phyloP scores from a whole-genome alignment of 2,329 filamentous ascomycete genomes.

The Penicillium aurantiogriseum region DNA sequence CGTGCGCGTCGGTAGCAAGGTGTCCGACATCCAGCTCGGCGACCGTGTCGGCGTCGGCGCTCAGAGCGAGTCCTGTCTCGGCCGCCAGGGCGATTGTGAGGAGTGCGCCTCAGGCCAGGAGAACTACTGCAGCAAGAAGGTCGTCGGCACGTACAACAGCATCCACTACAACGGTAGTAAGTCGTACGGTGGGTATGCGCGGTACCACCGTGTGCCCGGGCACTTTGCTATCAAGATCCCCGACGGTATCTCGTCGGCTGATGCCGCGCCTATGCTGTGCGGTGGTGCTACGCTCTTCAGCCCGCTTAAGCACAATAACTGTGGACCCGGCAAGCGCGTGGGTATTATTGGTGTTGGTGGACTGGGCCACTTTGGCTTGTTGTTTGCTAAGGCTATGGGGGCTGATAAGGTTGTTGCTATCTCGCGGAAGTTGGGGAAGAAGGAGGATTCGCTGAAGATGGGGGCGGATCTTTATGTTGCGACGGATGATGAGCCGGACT shows the following conservation, averaged over 20 bases:
- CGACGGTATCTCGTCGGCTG: constrained; percentile 47
- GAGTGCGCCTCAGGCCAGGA: constrained; percentile 50
- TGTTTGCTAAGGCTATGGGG: constrained; percentile 70
- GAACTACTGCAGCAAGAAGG: constrained; percentile 36
- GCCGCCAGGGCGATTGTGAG: constrained; percentile 48
- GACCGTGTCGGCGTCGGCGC: constrained; percentile 57
- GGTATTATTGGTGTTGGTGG: constrained; percentile 73
- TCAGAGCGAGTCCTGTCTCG: constrained; percentile 56
- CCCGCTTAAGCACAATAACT: constrained; percentile 65
- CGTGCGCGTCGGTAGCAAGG: constrained; percentile 55
- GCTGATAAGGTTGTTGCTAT: constrained; percentile 62
- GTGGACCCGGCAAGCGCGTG: constrained; percentile 69
- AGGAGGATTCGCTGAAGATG: constrained; percentile 53
- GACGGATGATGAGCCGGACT: constrained; percentile 56
- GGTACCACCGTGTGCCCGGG: constrained; percentile 54
- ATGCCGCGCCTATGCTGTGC: constrained; percentile 71
- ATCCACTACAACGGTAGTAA: constrained; percentile 53
- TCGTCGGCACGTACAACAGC: constrained; percentile 36
- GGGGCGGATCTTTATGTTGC: constrained; percentile 58
- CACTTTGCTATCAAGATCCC: constrained; percentile 64
- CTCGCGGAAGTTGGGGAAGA: constrained; percentile 53
- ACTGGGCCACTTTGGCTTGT: constrained; percentile 69
- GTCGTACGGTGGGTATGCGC: constrained; percentile 65
- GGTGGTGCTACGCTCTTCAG: constrained; percentile 73
- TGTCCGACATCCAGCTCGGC: constrained; percentile 32